Conservation (phyloP, 352 stramenopile species). For the Phytopythium helicoides region DNA sequence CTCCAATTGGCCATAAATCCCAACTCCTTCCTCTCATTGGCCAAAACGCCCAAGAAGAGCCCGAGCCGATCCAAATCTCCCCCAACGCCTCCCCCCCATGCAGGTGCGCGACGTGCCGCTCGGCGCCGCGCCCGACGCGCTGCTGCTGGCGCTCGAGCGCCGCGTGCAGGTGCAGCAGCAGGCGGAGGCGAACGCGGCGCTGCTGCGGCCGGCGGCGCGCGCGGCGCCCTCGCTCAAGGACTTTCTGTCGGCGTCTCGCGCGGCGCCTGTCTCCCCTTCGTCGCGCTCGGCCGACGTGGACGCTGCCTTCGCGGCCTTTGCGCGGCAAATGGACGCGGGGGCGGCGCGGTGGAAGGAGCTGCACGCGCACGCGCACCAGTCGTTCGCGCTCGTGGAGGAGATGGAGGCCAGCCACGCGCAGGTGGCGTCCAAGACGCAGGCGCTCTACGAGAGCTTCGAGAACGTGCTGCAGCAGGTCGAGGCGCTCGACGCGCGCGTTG, state of each 20-base stretch:
- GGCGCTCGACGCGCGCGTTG: constrained; percentile 53
- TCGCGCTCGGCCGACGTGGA: constrained; percentile 7
- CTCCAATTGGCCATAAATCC: too few relatives aligned
- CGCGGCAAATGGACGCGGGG: constrained; percentile 26
- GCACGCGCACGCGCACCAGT: constrained; percentile 52
- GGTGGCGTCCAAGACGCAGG: constrained; percentile 69
- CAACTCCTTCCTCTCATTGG: too few relatives aligned
- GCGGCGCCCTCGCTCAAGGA: constrained; percentile 30
- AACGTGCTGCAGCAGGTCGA: constrained; percentile 61
- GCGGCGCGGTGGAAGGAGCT: constrained; percentile 38
- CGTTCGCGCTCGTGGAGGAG: constrained; percentile 64
- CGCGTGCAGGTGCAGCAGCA: constrained; percentile 54
- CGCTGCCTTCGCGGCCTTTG: constrained; percentile 28
- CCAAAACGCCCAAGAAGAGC: too few relatives aligned
- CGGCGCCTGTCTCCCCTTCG: not conserved
- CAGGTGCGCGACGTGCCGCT: constrained; percentile 43
- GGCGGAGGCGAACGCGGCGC: constrained; percentile 35
- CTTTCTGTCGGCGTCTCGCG: constrained; percentile 25
- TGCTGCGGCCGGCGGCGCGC: constrained; percentile 17
- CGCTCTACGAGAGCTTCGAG: constrained; percentile 79
- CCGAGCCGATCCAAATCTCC: too few relatives aligned
- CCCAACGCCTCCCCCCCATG: not conserved
- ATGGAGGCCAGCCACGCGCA: constrained; percentile 83
- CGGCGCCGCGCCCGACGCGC: constrained; percentile 38
- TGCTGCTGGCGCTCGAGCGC: constrained; percentile 60